Evolutionary conservation across 495 filamentous ascomycete species (phyloP).

Genomic region (Xylaria telfairii): DNA sequence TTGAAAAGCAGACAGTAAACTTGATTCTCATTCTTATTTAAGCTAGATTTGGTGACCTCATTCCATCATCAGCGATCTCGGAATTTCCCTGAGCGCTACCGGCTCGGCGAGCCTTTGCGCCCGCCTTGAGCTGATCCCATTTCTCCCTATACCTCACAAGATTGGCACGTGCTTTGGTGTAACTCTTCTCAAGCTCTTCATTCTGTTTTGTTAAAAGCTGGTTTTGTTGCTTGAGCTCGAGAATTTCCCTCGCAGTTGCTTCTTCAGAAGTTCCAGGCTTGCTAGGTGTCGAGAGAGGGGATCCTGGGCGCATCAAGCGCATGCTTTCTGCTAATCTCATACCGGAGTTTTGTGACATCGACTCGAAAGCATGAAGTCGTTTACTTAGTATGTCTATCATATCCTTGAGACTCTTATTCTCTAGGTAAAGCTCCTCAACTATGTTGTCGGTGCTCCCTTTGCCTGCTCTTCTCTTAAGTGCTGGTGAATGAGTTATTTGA

Average conservation of each 20-base stretch:
- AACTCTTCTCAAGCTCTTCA: slow-evolving; percentile 65
- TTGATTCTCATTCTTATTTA: slow-evolving; percentile 9
- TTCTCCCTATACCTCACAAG: slow-evolving; percentile 73
- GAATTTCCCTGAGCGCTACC: slow-evolving; percentile 42
- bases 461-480: slow-evolving; percentile 36
- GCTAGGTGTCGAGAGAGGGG: slow-evolving; percentile 33
- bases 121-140: slow-evolving; percentile 86
- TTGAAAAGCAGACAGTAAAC: background rate
- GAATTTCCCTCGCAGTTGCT: slow-evolving; percentile 48
- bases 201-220: slow-evolving; percentile 57
- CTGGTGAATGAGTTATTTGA: slow-evolving; percentile 45
- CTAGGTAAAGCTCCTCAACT: slow-evolving; percentile 80
- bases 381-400: slow-evolving; percentile 79
- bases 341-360: slow-evolving; percentile 78
- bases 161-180: slow-evolving; percentile 70
- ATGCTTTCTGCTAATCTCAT: slow-evolving; percentile 83
- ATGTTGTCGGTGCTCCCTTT: slow-evolving; percentile 56
- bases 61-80: slow-evolving; percentile 25
- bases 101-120: slow-evolving; percentile 71
- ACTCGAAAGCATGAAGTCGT: slow-evolving; percentile 83
- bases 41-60: slow-evolving; percentile 30
- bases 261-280: slow-evolving; percentile 35
- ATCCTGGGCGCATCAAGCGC: slow-evolving; percentile 63
- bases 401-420: slow-evolving; percentile 77
- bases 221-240: slow-evolving; percentile 66